Evolutionary conservation across 176 grass and related monocot species (phyloP).

Genomic region (Calamus simplicifolius): DNA sequence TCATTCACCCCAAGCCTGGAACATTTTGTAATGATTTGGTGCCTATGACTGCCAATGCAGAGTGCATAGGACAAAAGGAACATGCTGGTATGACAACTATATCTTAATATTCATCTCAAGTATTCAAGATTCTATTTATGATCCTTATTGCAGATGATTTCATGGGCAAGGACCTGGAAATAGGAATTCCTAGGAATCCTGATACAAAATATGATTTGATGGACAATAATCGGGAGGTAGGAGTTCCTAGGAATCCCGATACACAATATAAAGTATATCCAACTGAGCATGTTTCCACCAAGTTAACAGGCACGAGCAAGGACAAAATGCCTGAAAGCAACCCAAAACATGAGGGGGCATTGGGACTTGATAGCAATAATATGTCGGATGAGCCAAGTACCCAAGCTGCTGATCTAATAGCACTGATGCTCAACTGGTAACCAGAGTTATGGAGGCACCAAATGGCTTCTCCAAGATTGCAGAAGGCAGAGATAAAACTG

Average conservation of each 20-base stretch:
- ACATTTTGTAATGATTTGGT: conserved; percentile 41
- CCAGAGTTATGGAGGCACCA: conserved; percentile 24
- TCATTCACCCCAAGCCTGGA: conserved; percentile 50
- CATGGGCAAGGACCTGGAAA: conserved; percentile 67
- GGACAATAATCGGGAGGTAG: conserved; percentile 65
- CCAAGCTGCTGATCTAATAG: conserved; percentile 56
- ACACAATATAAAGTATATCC: conserved; percentile 9
- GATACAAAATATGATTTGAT: conserved; percentile 14
- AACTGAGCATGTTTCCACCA: conserved; percentile 15
- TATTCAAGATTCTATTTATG: background rate
- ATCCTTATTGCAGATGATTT: conserved; percentile 39
- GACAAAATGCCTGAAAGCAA: conserved; percentile 26
- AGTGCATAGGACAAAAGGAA: conserved; percentile 44
- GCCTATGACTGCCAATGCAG: conserved; percentile 24
- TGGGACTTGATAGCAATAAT: conserved; percentile 26
- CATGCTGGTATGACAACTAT: conserved; percentile 31
- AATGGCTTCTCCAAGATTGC: conserved; percentile 30
- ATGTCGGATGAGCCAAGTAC: conserved; percentile 27
- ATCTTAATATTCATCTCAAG: background rate
- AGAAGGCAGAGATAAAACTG: conserved; percentile 31
- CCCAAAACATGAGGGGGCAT: conserved; percentile 20
- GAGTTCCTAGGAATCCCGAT: conserved; percentile 32
- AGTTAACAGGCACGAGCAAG: conserved; percentile 21
- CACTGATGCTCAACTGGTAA: conserved; percentile 24
- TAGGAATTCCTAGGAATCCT: conserved; percentile 39